These are phyloP conservation scores for Darksidea phi DNA, from an alignment of 495 filamentous ascomycete species.

Conservation along the genomic window DNA sequence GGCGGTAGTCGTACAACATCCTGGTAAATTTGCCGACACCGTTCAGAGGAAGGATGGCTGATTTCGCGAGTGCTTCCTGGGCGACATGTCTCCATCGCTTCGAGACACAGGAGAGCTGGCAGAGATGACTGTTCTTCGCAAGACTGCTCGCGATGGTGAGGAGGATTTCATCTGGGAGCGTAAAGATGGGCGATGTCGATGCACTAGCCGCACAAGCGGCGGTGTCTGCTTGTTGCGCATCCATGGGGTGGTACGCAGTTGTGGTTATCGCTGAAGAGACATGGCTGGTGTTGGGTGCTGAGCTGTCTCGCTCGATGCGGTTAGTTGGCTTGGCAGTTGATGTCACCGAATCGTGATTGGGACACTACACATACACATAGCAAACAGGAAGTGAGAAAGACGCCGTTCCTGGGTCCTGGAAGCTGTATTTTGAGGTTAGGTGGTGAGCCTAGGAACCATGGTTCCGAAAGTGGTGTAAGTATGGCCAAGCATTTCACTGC, in stretches of 20 bases:
- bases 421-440: too few species aligned
- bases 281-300: too few species aligned
- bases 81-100: background rate
- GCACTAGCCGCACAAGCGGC: background rate
- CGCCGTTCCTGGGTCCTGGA: too few species aligned
- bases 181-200: background rate
- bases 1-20: background rate
- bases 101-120: background rate
- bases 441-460: too few species aligned
- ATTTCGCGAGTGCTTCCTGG: background rate
- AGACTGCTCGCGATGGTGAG: background rate
- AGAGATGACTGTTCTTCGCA: background rate
- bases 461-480: too few species aligned
- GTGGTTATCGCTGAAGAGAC: too few species aligned
- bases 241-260: conserved; percentile 2
- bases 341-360: too few species aligned
- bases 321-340: too few species aligned
- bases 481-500: too few species aligned
- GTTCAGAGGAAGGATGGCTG: background rate
- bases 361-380: too few species aligned
- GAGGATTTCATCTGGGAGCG: conserved; percentile 6
- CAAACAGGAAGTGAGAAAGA: too few species aligned
- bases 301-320: too few species aligned
- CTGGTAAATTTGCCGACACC: background rate
- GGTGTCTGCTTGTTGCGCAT: conserved; percentile 1